Base-by-base conservation (phyloP, 2,329 filamentous ascomycete species). In the Penicillium sp. region DNA sequence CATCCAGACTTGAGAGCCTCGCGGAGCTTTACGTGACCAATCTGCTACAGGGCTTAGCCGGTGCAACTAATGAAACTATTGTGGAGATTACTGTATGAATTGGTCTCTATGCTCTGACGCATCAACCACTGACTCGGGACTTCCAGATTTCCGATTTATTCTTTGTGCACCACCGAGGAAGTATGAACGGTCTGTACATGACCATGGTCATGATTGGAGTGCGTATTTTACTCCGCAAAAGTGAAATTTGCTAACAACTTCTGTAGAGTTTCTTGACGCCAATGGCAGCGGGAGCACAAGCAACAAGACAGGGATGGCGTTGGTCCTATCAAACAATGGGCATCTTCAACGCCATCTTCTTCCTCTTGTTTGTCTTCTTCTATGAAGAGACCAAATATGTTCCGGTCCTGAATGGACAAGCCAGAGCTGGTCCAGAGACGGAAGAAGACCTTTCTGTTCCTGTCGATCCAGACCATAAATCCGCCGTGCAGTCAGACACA, bases 161-260 rank as follows among this genome's bases (percentile, higher is more conserved):
- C 69, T 84, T 83, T 60, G 76, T 84, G 5, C 82, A 84, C 60
- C 77, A 84, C 53, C 77, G 80, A n/a, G 82, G 80, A 0, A 74
- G 76, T 2, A 82, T 83, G 80, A 86, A 85, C 65, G 76, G 74
- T 1, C 75, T 83, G 7, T 86, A 84, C 61, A 74, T 84, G 66
- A 79, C 74, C 61, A 75, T 78, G 42, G 70, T 75, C 24, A 77
- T 72, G 66, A 68, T 75, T 61, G 73, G 77, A 22, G 75, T 77
- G 35, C 73, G 76, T 60, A 60, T 79, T 3, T 72, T 67, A 0
- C 67, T 72, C 0, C 7, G 24, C 12, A 1, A 15, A 33, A 8
- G 6, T 35, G 30, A 19, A 45, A 19, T 13, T 4, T 15, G 3
- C 63, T 64, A 26, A 65, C n/a, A 5, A 3, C 3, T 0, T 12